Base-by-base conservation (phyloP, 2,329 filamentous ascomycete genomes). In the Penicillium sp. region DNA sequence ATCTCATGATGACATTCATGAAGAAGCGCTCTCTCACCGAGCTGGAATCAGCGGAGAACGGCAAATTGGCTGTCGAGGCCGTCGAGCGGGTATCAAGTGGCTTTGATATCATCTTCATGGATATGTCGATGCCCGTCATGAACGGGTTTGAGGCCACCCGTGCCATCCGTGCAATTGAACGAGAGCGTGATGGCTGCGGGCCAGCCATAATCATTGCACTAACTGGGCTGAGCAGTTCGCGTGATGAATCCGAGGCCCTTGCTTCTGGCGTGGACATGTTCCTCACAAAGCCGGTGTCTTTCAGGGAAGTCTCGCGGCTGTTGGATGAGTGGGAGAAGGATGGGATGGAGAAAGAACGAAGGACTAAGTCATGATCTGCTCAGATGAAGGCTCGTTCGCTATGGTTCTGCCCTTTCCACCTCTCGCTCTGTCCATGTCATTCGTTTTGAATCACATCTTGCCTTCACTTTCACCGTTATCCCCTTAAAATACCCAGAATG, bases 61-160 rank as follows among this genome's bases (percentile, higher is more conserved):
- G 73, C 18, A 64, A 68, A 16, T 47, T 71, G 28, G 73, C 73
- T 1, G 66, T 75, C 9, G 63, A 73, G 16, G 65, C 68, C 1
- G 65, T 64, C 5, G 63, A 71, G 47, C 52, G 54, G 36, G 43
- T 63, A 26, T 44, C 53, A 24, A 54, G 61, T 29, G 64, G 66
- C 6, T 72, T 69, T 44, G 69, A 74, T 49, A 67, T 73, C 24
- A 70, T 74, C 40, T 73, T 75, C 50, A 74, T 75, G 72, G 69
- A 75, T 40, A 72, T 75, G 28, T 69, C 67, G 2, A 75, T 75
- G 72, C 73, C 73, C 0, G 66, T 74, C 4, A 73, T 74, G 70
- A 69, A 74, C 51, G 73, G 73, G 1, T 73, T 75, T 39, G 69
- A 73, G 53, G 70, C 73, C 2, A 73, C 73, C 4, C 67, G 71